These are phyloP conservation scores for Helianthus annuus DNA, from an alignment of 129 eudicot species.

Conservation along the genomic window HanXRQr2.0-SUNRISE NC_035438.2:83487245-83487744, in stretches of 20 bases:
- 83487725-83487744: too few species aligned
- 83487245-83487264: neutral
- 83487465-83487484: conserved; percentile 11
- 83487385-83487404: conserved; percentile 8
- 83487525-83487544: neutral
- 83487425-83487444: conserved; percentile 4
- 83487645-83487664: too few species aligned
- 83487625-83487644: too few species aligned
- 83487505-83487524: neutral
- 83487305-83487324: neutral
- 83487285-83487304: neutral
- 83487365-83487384: conserved; percentile 10
- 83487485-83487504: conserved; percentile 13
- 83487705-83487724: too few species aligned
- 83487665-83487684: too few species aligned
- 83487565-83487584: neutral
- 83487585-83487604: neutral
- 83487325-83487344: neutral
- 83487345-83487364: conserved; percentile 19
- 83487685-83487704: too few species aligned
- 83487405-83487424: neutral
- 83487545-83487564: neutral
- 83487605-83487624: too few species aligned
- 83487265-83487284: conserved; percentile 11
- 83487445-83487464: neutral